A percentile compares a stretch with the other conserved stretches of the same genome.
phyloP scores from a whole-genome alignment of 768 basidiomycete genomes.

The Cubamyces lactineus region DNA sequence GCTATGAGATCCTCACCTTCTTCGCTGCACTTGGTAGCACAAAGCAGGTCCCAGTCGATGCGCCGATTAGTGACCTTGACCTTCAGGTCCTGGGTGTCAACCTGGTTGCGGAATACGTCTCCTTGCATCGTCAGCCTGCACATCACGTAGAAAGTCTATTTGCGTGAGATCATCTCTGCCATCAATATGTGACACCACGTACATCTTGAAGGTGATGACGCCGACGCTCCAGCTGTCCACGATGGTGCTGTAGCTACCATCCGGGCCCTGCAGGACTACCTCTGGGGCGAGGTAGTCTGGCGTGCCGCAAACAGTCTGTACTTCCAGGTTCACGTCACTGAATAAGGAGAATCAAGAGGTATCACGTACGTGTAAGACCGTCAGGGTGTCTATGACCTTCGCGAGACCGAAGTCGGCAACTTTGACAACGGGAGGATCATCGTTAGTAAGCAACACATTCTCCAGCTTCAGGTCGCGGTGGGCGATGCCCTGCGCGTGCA shows the following conservation, averaged over 20 bases:
- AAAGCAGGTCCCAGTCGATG: conserved; percentile 65
- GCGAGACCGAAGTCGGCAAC: conserved; percentile 97
- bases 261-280: conserved; percentile 64
- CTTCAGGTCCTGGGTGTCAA: conserved; percentile 56
- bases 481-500: conserved; percentile 74
- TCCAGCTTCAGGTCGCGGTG: conserved; percentile 95
- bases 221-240: conserved; percentile 98
- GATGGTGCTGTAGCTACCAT: conserved; percentile 73
- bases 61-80: conserved; percentile 56
- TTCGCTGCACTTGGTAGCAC: conserved; percentile 41
- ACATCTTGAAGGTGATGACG: conserved; percentile 92
- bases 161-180: conserved; percentile 41
- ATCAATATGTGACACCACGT: conserved; percentile 45
- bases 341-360: conserved; percentile 46
- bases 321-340: conserved; percentile 36
- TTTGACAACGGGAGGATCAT: conserved; percentile 72
- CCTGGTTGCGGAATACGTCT: conserved; percentile 74
- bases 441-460: conserved; percentile 81
- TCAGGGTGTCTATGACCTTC: conserved; percentile 77
- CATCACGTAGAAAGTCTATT: background rate
- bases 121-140: conserved; percentile 67
- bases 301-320: conserved; percentile 95
- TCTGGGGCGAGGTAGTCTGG: conserved; percentile 93
- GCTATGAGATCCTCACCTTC: conserved; percentile 47
- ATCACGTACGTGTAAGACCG: conserved; percentile 60